Conservation (phyloP, 2,329 filamentous ascomycete genomes). For the Monosporascus sp. region DNA sequence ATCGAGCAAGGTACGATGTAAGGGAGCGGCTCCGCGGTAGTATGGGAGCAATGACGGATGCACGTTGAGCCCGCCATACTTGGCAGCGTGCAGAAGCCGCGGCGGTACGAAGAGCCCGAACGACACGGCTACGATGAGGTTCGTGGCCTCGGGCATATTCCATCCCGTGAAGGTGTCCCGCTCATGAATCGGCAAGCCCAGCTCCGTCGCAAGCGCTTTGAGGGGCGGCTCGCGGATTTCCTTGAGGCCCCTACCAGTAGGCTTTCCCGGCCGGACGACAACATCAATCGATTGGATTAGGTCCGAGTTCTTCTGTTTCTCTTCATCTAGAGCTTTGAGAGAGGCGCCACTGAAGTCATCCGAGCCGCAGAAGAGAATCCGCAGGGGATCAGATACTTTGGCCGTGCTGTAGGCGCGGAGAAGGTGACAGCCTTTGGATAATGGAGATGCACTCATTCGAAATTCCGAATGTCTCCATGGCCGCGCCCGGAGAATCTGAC, state of each 20-base stretch:
- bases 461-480: too few species aligned
- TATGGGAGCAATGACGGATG: constrained; percentile 89
- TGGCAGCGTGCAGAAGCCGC: constrained; percentile 62
- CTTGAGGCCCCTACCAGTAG: constrained; percentile 70
- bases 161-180: constrained; percentile 80
- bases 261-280: constrained; percentile 74
- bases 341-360: constrained; percentile 84
- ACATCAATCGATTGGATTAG: constrained; percentile 78
- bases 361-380: constrained; percentile 90
- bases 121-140: constrained; percentile 86
- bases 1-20: constrained; percentile 76
- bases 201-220: constrained; percentile 55
- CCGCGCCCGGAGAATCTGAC: neutral
- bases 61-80: constrained; percentile 86
- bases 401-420: neutral
- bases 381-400: constrained; percentile 54
- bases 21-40: constrained; percentile 78
- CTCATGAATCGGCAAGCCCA: constrained; percentile 66
- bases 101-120: constrained; percentile 87
- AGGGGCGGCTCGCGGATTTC: constrained; percentile 67
- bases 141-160: constrained; percentile 59
- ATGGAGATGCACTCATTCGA: too few species aligned
- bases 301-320: constrained; percentile 46
- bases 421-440: neutral
- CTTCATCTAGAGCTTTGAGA: constrained; percentile 61